Evolutionary conservation across 2,329 filamentous ascomycete genomes (phyloP).

Genomic region (Diplodia intermedia): DNA sequence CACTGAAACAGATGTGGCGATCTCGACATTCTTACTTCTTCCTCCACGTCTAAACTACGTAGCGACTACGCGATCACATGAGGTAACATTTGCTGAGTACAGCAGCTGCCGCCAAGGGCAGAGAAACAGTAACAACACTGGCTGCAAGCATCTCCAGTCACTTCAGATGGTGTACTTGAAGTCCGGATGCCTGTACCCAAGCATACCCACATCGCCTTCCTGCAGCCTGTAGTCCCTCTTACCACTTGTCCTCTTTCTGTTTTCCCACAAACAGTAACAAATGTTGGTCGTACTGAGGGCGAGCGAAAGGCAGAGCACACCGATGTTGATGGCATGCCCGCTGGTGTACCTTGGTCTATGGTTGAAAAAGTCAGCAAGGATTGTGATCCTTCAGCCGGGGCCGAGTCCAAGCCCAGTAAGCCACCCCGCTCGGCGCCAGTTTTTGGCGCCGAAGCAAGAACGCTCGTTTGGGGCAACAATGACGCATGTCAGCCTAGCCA

Average conservation of each 20-base stretch:
- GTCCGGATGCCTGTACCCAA: conserved; percentile 43
- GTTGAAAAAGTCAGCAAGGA: conserved; percentile 13
- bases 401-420: background rate
- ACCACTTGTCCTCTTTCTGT: conserved; percentile 12
- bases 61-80: background rate
- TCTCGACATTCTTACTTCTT: too few relatives aligned
- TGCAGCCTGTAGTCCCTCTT: conserved; percentile 36
- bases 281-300: conserved; percentile 38
- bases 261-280: conserved; percentile 24
- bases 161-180: conserved; percentile 42
- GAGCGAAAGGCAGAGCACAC: conserved; percentile 34
- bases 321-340: conserved; percentile 32
- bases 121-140: background rate
- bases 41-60: background rate
- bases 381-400: conserved; percentile 14
- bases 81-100: background rate
- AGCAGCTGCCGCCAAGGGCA: background rate
- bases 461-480: background rate
- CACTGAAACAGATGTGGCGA: background rate
- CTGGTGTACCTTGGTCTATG: conserved; percentile 37
- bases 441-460: background rate
- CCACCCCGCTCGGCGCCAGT: conserved; percentile 26
- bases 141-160: background rate
- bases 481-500: conserved; percentile 6
- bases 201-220: conserved; percentile 38